A percentile compares a stretch with the other conserved stretches of the same genome.
phyloP scores from a whole-genome alignment of 2,329 filamentous ascomycete genomes.

The Fusarium nelsonii region DNA sequence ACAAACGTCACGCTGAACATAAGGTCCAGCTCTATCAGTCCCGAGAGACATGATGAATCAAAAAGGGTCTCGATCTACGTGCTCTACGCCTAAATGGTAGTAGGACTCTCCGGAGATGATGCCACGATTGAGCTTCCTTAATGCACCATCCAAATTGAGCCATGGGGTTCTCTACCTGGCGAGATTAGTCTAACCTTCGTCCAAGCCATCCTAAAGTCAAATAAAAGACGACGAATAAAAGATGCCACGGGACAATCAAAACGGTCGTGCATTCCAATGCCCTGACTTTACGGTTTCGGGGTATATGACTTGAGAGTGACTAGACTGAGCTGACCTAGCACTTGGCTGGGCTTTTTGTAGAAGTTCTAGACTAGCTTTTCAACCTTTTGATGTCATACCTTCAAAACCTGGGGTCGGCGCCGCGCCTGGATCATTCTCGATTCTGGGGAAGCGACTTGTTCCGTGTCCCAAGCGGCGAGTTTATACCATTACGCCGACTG shows the following conservation, averaged over 20 bases:
- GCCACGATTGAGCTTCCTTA: background rate
- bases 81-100: background rate
- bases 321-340: background rate
- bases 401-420: too few species aligned
- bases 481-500: too few species aligned
- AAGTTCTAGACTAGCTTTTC: too few species aligned
- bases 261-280: background rate
- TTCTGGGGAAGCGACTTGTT: background rate
- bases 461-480: background rate
- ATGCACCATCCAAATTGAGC: background rate
- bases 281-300: background rate
- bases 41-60: background rate
- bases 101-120: background rate
- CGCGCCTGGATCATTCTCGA: background rate
- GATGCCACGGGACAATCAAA: background rate
- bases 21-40: background rate
- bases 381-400: too few species aligned
- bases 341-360: too few species aligned
- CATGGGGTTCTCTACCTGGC: fast-evolving
- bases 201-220: background rate
- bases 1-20: background rate
- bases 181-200: background rate
- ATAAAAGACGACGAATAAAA: background rate
- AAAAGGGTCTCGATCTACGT: slow-evolving; percentile 5
- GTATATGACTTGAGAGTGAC: background rate